Conservation (phyloP, 2,329 filamentous ascomycete genomes). For the Penicillium capsulatum region DNA sequence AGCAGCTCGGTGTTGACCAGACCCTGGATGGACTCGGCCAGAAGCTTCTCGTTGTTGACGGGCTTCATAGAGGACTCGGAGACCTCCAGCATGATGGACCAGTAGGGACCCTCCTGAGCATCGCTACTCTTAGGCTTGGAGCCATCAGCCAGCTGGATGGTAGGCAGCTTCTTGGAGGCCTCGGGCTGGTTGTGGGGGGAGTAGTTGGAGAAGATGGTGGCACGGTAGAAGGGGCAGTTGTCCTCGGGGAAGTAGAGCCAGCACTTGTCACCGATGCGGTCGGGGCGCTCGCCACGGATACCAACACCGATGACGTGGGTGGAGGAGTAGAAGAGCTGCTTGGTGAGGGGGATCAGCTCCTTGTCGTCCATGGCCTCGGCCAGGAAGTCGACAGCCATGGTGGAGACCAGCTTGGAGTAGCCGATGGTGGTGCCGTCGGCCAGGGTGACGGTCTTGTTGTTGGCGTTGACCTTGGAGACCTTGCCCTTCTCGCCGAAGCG, state of each 20-base stretch:
- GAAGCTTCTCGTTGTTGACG: conserved; percentile 76
- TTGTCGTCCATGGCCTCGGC: conserved; percentile 83
- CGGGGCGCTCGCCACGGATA: conserved; percentile 83
- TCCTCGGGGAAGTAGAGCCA: conserved; percentile 99
- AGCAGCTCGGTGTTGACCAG: conserved; percentile 98
- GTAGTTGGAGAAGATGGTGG: conserved; percentile 99
- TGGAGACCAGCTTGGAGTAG: conserved; percentile 90
- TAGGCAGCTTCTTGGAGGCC: conserved; percentile 74
- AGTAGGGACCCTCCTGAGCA: conserved; percentile 87
- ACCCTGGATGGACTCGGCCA: conserved; percentile 90
- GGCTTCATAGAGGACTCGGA: conserved; percentile 96
- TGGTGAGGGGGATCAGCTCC: conserved; percentile 76
- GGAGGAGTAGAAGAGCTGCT: conserved; percentile 92
- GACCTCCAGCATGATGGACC: conserved; percentile 99
- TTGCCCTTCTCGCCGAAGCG: conserved; percentile 79
- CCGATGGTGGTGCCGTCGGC: conserved; percentile 81
- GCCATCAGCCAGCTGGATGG: conserved; percentile 79
- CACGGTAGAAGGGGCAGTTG: conserved; percentile 98
- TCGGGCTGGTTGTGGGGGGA: conserved; percentile 96
- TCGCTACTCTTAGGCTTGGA: conserved; percentile 69
- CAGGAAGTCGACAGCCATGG: conserved; percentile 90
- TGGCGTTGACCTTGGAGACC: conserved; percentile 82
- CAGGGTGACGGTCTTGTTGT: conserved; percentile 76
- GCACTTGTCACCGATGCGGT: conserved; percentile 98
- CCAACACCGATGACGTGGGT: conserved; percentile 97